These are phyloP conservation scores for Lactuca saligna DNA, from an alignment of 129 eudicot genomes.

Conservation along the genomic window DNA sequence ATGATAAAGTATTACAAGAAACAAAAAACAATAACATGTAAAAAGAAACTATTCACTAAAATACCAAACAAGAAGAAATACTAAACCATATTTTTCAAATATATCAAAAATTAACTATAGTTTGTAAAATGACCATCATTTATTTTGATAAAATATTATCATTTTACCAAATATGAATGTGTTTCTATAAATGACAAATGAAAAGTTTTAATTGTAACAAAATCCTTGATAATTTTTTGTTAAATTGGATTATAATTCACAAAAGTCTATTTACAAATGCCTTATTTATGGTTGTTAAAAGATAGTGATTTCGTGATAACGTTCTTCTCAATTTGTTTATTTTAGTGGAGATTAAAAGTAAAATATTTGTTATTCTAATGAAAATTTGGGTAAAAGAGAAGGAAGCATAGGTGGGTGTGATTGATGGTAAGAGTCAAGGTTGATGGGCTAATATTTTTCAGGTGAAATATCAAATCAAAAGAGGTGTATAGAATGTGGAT, in stretches of 20 bases:
- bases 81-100: not conserved
- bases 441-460: constrained; percentile 28
- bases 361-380: not conserved
- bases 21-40: too few species aligned
- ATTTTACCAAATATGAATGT: too few species aligned
- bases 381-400: not conserved
- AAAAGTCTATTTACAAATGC: too few species aligned
- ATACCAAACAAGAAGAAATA: not conserved
- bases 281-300: too few species aligned
- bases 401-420: constrained; percentile 2
- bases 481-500: constrained; percentile 18
- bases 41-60: not conserved
- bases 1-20: not conserved
- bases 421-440: constrained; percentile 19
- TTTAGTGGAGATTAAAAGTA: not conserved
- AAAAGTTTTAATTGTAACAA: too few species aligned
- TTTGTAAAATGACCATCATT: too few species aligned
- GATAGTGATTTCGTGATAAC: not conserved
- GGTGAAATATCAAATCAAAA: constrained; percentile 38
- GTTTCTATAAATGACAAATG: too few species aligned
- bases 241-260: not conserved
- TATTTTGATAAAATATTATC: too few species aligned
- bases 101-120: too few species aligned
- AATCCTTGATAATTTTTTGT: too few species aligned
- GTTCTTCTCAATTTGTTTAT: not conserved